Evolutionary conservation across 148 eudicot species (phyloP), one percentile per base, ranked within the genome.

Genomic region (Rhododendron vialii): DNA sequence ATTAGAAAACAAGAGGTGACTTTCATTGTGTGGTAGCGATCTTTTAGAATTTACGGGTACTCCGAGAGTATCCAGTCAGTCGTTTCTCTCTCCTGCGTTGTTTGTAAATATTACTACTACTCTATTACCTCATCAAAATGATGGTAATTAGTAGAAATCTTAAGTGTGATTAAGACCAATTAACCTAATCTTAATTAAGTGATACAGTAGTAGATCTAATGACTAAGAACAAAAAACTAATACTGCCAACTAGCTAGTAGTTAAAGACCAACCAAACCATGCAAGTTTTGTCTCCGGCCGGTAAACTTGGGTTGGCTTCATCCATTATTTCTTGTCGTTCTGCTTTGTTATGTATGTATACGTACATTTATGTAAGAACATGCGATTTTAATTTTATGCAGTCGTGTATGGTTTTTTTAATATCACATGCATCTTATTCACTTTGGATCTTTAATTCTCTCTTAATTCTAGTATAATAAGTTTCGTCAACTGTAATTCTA

Each of bases 161-260:
- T 74, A 84, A 74, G 48, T 84, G 22, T 33, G 28, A n/a, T 74
- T 51, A 84, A 51, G 18, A n/a, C 65, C 53, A 84, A n/a, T 18
- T 53, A 51, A 51, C 67, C 80, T 75, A 75, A 84, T 84, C 61
- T 50, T 28, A 48, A 33, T 50, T 43, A 38, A 76, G 43, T 24
- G 26, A 43, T 20, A 1, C 1, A 35, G 35, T 35, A 7, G 12
- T 43, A 77, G 47, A 77, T 43, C 50, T 22, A 75, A 30, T 75
- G 18, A 75, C 47, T 71, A 35, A 17, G 1, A n/a, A 9, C 33
- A 67, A 9, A 67, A 9, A 67, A 63, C n/a, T 26, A 24, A n/a
- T 26, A 26, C 33, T 3, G 73, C 73, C 73, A 63, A 63, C 71
- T 10, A 65, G 14, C 10, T 9, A 26, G 14, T 26, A 55, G 17